These are phyloP conservation scores for Boletellus ananas DNA, from an alignment of 768 basidiomycete species.

Conservation along the genomic window DNA sequence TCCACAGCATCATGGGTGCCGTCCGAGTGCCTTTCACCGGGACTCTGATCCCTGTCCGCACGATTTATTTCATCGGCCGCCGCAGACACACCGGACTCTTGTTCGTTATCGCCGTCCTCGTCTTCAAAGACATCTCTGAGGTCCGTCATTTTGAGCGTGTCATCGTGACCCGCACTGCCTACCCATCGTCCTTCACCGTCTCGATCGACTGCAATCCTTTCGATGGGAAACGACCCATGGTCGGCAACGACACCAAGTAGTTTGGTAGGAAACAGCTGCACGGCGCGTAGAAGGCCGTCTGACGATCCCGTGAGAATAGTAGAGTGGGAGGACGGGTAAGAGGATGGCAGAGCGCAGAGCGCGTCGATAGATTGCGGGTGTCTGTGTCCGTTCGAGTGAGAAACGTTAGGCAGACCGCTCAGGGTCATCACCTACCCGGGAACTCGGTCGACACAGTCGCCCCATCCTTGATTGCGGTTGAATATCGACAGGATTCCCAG, in stretches of 20 bases:
- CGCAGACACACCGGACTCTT: slow-evolving; percentile 18
- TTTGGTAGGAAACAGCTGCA: slow-evolving; percentile 85
- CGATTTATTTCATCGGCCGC: slow-evolving; percentile 22
- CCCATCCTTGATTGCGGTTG: slow-evolving; percentile 84
- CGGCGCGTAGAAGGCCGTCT: slow-evolving; percentile 84
- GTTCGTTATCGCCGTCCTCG: slow-evolving; percentile 27
- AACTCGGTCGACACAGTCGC: slow-evolving; percentile 87
- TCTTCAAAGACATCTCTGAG: slow-evolving; percentile 67
- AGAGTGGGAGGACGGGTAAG: slow-evolving; percentile 57
- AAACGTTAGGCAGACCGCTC: neutral
- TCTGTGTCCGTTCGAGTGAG: slow-evolving; percentile 38
- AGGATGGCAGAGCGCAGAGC: slow-evolving; percentile 66
- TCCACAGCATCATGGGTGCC: neutral
- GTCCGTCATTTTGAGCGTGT: slow-evolving; percentile 80
- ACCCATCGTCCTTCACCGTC: slow-evolving; percentile 71
- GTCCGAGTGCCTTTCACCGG: slow-evolving; percentile 5
- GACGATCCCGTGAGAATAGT: slow-evolving; percentile 87
- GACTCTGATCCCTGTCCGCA: slow-evolving; percentile 12
- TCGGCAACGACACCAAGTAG: slow-evolving; percentile 87
- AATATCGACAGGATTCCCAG: slow-evolving; percentile 87
- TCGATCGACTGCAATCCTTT: slow-evolving; percentile 70
- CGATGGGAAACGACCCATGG: slow-evolving; percentile 90
- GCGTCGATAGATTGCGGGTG: slow-evolving; percentile 92
- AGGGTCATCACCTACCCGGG: slow-evolving; percentile 57
- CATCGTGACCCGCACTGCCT: slow-evolving; percentile 92